Conservation (phyloP, 176 grass and related monocot genomes). For the Musa itinerans region DNA sequence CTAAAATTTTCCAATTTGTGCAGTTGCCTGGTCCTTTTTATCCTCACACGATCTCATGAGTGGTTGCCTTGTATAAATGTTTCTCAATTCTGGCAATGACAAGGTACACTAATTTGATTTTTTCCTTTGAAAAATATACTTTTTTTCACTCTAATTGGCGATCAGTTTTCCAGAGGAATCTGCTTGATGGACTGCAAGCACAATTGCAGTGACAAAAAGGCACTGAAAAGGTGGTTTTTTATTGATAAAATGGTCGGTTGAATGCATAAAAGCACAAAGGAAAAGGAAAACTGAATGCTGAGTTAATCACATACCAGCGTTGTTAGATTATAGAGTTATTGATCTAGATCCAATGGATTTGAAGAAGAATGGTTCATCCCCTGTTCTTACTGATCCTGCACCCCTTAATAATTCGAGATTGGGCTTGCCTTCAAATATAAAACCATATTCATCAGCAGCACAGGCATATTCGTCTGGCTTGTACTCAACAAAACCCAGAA, state of each 20-base stretch:
- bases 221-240: conserved; percentile 90
- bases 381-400: conserved; percentile 54
- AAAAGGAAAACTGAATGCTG: not conserved
- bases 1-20: not conserved
- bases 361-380: conserved; percentile 41
- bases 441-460: conserved; percentile 46
- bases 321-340: conserved; percentile 11
- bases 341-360: conserved; percentile 44
- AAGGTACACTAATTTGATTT: not conserved
- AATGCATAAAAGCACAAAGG: conserved; percentile 20
- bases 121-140: not conserved
- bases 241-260: conserved; percentile 83
- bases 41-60: not conserved
- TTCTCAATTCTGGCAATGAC: conserved; percentile 12
- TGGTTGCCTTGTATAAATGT: not conserved
- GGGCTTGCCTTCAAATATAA: conserved; percentile 46
- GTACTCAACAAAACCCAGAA: conserved; percentile 26
- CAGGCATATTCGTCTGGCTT: conserved; percentile 33
- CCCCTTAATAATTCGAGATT: conserved; percentile 37
- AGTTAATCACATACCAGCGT: conserved; percentile 3
- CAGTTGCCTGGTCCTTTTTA: not conserved
- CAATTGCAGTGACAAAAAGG: conserved; percentile 73
- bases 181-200: conserved; percentile 57
- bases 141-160: not conserved
- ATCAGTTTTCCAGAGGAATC: conserved; percentile 43